Evolutionary conservation across 164 flowering plant species (phyloP), one percentile per base, ranked within the genome.

Genomic region (Echeveria elegans): DNA sequence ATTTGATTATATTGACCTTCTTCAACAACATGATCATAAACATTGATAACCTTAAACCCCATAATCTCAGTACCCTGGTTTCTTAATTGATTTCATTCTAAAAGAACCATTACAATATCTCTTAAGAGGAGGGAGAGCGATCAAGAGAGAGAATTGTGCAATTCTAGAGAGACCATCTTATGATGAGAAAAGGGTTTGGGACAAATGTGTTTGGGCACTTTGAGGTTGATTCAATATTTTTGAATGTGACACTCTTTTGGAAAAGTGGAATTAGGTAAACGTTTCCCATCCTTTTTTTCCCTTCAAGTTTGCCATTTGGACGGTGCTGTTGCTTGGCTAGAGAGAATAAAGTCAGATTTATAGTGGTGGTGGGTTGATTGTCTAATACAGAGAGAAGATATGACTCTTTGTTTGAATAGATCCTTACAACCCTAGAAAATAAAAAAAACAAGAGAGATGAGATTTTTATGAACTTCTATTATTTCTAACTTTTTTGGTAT

Each of bases 161-260:
- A 34, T 7, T 34, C 37, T 18, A 15, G 11, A 43, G 47, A 43
- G 47, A 43, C 11, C 4, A 43, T 11, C 18, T 43, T 43, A 43
- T 30, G 38, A 34, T 31, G 56, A 5, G 56, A 26, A 30, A 34
- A 61, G 18, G 63, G 56, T 48, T 48, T 48, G 56, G n/a, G 56
- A 48, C 24, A 45, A 48, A 48, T 48, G 56, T 48, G 56, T 48
- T 48, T 48, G 24, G 56, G 5, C 56, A 19, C 56, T n/a, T 48
- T 5, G n/a, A 48, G 56, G 56, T 48, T 48, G 24, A 24, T 19
- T 48, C 24, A 48, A 48, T 47, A 82, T 58, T 41, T 83, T n/a
- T 5, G 78, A 75, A 21, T 80, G 77, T 43, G 18, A 43, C 15
- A 43, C 47, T 43, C 47, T 43, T 43, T 43, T 43, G 47, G 16